Percentiles rank a stretch among this genome's conserved stretches.
phyloP scores from a whole-genome alignment of 2,329 filamentous ascomycete species.

The Penicillium verrucosum region DNA sequence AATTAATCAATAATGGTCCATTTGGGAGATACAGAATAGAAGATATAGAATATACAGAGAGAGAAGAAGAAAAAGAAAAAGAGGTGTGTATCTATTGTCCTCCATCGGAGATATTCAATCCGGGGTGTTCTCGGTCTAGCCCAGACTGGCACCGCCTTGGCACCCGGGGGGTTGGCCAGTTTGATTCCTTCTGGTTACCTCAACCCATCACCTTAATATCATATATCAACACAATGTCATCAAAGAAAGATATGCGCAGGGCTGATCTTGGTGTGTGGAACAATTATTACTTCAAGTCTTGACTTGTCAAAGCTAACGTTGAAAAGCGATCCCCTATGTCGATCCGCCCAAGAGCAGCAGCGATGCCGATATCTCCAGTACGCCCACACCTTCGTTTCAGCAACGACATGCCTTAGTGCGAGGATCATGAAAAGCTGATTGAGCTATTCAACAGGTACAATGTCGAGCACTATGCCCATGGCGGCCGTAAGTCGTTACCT shows the following conservation, averaged over 20 bases:
- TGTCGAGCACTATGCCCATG: constrained; percentile 85
- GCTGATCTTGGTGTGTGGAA: constrained; percentile 63
- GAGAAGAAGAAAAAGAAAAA: background rate
- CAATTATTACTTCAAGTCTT: background rate
- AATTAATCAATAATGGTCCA: background rate
- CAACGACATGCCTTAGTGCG: background rate
- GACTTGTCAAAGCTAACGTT: background rate
- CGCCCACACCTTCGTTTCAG: constrained; percentile 41
- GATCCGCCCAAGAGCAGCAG: constrained; percentile 65
- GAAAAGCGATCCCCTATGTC: constrained; percentile 79
- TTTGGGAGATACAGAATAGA: too few species aligned
- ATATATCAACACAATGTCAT: constrained; percentile 52
- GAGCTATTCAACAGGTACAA: constrained; percentile 47
- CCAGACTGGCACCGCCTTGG: constrained; percentile 9
- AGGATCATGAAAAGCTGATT: constrained; percentile 15
- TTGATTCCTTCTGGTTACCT: constrained; percentile 9
- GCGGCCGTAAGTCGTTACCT: constrained; percentile 61
- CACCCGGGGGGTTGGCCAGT: background rate
- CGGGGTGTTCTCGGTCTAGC: constrained; percentile 8
- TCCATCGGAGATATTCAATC: constrained; percentile 9
- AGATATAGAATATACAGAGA: background rate
- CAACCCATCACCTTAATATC: constrained; percentile 3
- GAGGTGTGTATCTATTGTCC: background rate
- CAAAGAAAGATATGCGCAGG: constrained; percentile 73
- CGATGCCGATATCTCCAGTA: constrained; percentile 68